These are phyloP conservation scores for Chalciporus sp. DNA, from an alignment of 1,284 basidiomycete genomes.

Conservation along the genomic window DNA sequence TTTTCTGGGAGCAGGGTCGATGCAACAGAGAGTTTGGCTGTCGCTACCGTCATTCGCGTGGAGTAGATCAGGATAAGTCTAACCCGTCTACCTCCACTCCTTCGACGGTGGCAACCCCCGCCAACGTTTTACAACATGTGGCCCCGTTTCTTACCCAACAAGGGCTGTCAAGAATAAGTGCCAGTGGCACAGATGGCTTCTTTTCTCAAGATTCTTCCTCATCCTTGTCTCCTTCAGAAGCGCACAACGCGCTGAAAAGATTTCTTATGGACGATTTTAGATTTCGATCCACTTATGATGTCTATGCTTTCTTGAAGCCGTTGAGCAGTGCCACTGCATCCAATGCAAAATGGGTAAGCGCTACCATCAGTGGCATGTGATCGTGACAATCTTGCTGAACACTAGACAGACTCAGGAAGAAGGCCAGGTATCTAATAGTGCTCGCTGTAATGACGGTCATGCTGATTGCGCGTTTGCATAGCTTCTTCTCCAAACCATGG, in stretches of 20 bases:
- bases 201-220: constrained; percentile 28
- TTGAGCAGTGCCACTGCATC: constrained; percentile 49
- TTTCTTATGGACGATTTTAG: constrained; percentile 48
- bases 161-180: constrained; percentile 48
- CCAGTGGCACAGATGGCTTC: constrained; percentile 40
- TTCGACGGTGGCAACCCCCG: constrained; percentile 2
- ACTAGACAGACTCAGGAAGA: constrained; percentile 48
- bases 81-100: constrained; percentile 3
- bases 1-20: constrained; percentile 53
- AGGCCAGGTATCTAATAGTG: constrained; percentile 46
- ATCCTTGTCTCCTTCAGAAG: constrained; percentile 47
- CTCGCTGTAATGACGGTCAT: background rate
- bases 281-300: constrained; percentile 43
- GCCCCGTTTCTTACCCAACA: constrained; percentile 50
- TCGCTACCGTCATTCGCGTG: constrained; percentile 43
- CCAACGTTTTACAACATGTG: constrained; percentile 27
- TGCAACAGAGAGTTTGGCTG: constrained; percentile 54
- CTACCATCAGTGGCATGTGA: background rate
- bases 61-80: constrained; percentile 5
- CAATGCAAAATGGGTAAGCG: constrained; percentile 55
- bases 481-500: constrained; percentile 47
- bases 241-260: constrained; percentile 49
- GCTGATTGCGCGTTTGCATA: constrained; percentile 20
- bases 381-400: background rate
- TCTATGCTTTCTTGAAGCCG: constrained; percentile 52